Conservation (phyloP, 1,284 basidiomycete genomes). For the Boletus albobrunnescens region DNA sequence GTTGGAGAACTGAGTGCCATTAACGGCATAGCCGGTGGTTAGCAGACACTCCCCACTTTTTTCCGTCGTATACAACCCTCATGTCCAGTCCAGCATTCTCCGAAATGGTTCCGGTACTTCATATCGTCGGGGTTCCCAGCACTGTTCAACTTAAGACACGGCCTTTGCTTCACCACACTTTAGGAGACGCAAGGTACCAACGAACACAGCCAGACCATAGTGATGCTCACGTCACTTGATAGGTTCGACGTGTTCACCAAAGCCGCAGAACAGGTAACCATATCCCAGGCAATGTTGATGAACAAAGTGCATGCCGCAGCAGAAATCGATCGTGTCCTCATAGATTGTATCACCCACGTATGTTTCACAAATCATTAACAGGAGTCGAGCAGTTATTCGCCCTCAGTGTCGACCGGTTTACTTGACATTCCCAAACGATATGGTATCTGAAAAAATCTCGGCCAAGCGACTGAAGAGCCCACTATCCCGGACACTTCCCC, state of each 20-base stretch:
- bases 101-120: conserved; percentile 89
- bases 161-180: conserved; percentile 79
- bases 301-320: conserved; percentile 52
- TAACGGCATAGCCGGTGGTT: conserved; percentile 74
- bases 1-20: conserved; percentile 87
- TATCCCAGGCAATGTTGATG: conserved; percentile 61
- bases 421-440: conserved; percentile 82
- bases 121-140: conserved; percentile 86
- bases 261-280: conserved; percentile 75
- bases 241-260: conserved; percentile 77
- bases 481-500: conserved; percentile 48
- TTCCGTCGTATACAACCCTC: neutral
- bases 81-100: conserved; percentile 55
- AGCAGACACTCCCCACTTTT: conserved; percentile 2
- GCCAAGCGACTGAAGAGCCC: conserved; percentile 61
- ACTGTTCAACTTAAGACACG: conserved; percentile 66
- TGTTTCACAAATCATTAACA: conserved; percentile 11
- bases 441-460: conserved; percentile 70
- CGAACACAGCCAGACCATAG: neutral
- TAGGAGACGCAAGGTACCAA: conserved; percentile 72
- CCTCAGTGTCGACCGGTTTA: conserved; percentile 81
- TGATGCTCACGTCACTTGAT: conserved; percentile 5
- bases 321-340: conserved; percentile 81
- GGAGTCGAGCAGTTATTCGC: neutral
- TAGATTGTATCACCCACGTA: conserved; percentile 65